phyloP scores from a whole-genome alignment of 495 filamentous ascomycete species.

The Aspergillus nidulans region DNA sequence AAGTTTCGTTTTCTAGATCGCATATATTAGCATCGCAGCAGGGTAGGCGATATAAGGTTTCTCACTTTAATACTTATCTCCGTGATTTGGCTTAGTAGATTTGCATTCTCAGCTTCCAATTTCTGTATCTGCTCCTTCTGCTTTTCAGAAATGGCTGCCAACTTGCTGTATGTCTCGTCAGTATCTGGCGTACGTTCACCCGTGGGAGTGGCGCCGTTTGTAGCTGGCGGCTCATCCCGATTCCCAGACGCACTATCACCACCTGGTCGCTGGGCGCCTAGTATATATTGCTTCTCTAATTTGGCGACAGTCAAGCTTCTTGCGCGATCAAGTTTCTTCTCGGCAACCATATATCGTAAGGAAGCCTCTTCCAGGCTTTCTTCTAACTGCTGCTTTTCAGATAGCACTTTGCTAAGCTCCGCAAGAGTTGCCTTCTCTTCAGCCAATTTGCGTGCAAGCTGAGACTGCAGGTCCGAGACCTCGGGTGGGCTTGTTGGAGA shows the following conservation, averaged over 20 bases:
- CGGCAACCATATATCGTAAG: conserved; percentile 86
- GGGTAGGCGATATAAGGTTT: neutral
- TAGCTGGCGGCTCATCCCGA: conserved; percentile 46
- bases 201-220: conserved; percentile 51
- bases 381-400: conserved; percentile 78
- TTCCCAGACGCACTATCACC: conserved; percentile 51
- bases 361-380: conserved; percentile 82
- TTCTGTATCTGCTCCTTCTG: conserved; percentile 83
- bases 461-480: conserved; percentile 64
- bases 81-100: conserved; percentile 72
- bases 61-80: conserved; percentile 56
- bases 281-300: conserved; percentile 81
- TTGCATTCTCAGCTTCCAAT: conserved; percentile 73
- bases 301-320: conserved; percentile 88
- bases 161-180: conserved; percentile 68
- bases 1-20: conserved; percentile 55
- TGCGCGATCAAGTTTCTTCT: conserved; percentile 85
- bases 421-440: conserved; percentile 74
- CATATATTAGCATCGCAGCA: neutral
- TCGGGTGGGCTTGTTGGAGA: conserved; percentile 51
- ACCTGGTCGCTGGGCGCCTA: conserved; percentile 51
- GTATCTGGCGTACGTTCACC: conserved; percentile 52
- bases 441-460: conserved; percentile 68
- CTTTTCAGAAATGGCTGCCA: conserved; percentile 66
- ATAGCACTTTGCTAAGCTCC: conserved; percentile 68